Evolutionary conservation across 2,329 filamentous ascomycete genomes (phyloP).

Genomic region (Cryphonectria nitschkei): DNA sequence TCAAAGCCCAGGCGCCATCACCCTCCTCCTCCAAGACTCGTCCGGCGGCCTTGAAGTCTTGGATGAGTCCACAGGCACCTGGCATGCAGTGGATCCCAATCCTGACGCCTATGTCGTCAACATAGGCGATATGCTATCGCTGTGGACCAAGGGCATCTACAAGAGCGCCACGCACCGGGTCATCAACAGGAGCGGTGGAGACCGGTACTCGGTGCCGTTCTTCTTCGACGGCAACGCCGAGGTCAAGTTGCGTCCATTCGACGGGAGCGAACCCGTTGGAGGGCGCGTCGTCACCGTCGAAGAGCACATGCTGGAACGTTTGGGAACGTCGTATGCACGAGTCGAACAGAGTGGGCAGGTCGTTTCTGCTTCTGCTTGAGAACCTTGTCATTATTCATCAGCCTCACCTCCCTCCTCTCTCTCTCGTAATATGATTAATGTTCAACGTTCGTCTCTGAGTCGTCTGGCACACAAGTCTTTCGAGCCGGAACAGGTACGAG

Average conservation of each 20-base stretch:
- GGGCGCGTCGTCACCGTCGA: constrained; percentile 36
- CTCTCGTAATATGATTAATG: neutral
- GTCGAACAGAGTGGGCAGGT: constrained; percentile 14
- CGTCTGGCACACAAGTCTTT: neutral
- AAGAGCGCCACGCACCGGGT: constrained; percentile 59
- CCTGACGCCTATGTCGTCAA: constrained; percentile 55
- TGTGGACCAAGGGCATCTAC: constrained; percentile 57
- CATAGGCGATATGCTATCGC: constrained; percentile 52
- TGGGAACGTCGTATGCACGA: constrained; percentile 36
- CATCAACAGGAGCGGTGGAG: constrained; percentile 52
- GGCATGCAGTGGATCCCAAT: constrained; percentile 49
- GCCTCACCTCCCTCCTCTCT: neutral
- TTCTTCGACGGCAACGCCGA: constrained; percentile 60
- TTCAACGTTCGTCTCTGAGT: neutral
- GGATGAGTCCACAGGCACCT: constrained; percentile 46
- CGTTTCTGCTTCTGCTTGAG: constrained; percentile 21
- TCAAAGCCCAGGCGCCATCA: constrained; percentile 45
- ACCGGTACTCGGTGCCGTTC: constrained; percentile 60
- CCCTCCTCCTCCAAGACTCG: constrained; percentile 56
- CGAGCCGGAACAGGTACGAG: neutral
- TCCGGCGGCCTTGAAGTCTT: constrained; percentile 56
- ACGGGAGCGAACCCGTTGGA: constrained; percentile 35
- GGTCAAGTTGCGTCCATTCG: constrained; percentile 38
- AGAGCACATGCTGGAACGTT: constrained; percentile 40
- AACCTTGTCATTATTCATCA: neutral